These are phyloP conservation scores for Cryphonectria carpinicola DNA, from an alignment of 2,329 filamentous ascomycete species.

Conservation along the genomic window DNA sequence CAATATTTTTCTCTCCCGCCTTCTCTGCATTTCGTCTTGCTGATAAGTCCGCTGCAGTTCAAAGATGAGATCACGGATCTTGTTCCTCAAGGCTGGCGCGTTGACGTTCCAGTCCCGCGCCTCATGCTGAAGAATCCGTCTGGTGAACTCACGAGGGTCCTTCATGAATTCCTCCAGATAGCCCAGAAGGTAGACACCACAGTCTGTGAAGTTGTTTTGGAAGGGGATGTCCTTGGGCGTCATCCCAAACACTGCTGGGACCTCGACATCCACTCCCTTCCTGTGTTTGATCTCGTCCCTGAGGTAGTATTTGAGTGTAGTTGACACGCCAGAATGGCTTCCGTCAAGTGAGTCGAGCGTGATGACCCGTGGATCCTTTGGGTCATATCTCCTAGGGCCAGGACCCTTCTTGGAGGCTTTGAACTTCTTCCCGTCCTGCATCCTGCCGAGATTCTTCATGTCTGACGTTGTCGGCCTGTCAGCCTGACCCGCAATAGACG, in stretches of 20 bases:
- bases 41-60: slow-evolving; percentile 63
- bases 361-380: slow-evolving; percentile 71
- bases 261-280: slow-evolving; percentile 47
- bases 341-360: slow-evolving; percentile 84
- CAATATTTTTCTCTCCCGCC: slow-evolving; percentile 39
- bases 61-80: slow-evolving; percentile 70
- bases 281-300: slow-evolving; percentile 71
- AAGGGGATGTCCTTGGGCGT: slow-evolving; percentile 76
- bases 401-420: slow-evolving; percentile 36
- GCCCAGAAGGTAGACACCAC: slow-evolving; percentile 82
- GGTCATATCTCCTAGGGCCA: slow-evolving; percentile 47
- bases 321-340: slow-evolving; percentile 66
- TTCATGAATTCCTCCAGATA: slow-evolving; percentile 84
- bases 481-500: slow-evolving; percentile 17
- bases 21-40: slow-evolving; percentile 43
- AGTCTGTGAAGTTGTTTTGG: slow-evolving; percentile 87
- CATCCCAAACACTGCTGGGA: slow-evolving; percentile 51
- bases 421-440: slow-evolving; percentile 27
- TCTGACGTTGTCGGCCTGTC: slow-evolving; percentile 10
- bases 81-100: slow-evolving; percentile 61
- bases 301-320: slow-evolving; percentile 76
- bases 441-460: neutral
- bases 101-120: slow-evolving; percentile 56
- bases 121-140: slow-evolving; percentile 66
- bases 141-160: slow-evolving; percentile 71